Evolutionary conservation across 2,329 filamentous ascomycete genomes (phyloP).

Genomic region (Emergomyces orientalis): DNA sequence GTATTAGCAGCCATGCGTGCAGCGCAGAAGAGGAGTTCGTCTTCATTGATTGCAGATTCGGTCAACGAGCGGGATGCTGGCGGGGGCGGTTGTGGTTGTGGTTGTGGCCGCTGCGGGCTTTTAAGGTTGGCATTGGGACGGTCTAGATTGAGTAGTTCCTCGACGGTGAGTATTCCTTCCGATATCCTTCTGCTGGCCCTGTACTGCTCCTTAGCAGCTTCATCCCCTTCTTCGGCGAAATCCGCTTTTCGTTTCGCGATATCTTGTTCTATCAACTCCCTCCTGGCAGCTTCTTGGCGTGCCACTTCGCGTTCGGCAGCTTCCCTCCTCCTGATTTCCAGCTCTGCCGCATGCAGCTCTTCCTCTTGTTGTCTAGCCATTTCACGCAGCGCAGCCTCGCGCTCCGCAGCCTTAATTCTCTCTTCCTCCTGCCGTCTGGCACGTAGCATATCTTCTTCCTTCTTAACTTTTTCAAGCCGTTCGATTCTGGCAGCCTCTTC

Average conservation of each 20-base stretch:
- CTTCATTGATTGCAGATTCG: constrained; percentile 27
- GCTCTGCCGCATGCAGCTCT: constrained; percentile 9
- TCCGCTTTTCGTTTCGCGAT: constrained; percentile 15
- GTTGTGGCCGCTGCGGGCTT: constrained; percentile 7
- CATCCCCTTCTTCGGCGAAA: constrained; percentile 8
- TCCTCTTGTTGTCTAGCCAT: constrained; percentile 13
- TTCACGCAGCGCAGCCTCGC: constrained; percentile 12
- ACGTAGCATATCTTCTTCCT: neutral
- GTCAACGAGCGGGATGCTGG: neutral
- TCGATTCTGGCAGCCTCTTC: constrained; percentile 11
- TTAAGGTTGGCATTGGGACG: constrained; percentile 8
- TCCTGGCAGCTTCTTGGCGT: constrained; percentile 8
- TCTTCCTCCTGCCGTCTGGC: constrained; percentile 3
- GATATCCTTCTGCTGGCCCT: constrained; percentile 10
- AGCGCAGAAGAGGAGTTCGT: constrained; percentile 34
- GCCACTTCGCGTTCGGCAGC: constrained; percentile 3
- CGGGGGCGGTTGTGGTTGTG: neutral
- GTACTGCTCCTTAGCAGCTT: constrained; percentile 3
- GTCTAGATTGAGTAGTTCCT: constrained; percentile 14
- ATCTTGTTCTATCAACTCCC: constrained; percentile 14
- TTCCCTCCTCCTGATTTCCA: constrained; percentile 9
- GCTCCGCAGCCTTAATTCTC: constrained; percentile 11
- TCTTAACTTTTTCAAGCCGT: constrained; percentile 11
- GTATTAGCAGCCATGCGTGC: constrained; percentile 35
- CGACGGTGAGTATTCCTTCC: constrained; percentile 12